A percentile compares a stretch with the other conserved stretches of the same genome.
Evolutionary conservation across 768 basidiomycete species (phyloP).

Genomic region (Coprinopsis marcescibilis): DNA sequence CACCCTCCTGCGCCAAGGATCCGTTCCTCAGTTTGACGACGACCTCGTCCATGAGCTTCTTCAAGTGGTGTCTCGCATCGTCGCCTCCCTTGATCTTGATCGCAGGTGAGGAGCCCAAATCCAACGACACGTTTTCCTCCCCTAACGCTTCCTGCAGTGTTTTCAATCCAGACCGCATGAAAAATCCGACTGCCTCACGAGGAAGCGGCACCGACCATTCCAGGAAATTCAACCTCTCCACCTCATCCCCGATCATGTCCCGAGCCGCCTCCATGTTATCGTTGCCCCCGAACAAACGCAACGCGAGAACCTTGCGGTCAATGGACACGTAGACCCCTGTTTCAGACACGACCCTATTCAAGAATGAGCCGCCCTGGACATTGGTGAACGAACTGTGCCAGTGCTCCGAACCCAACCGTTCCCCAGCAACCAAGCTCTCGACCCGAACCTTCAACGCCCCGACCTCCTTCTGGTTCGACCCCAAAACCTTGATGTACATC

Average conservation of each 20-base stretch:
- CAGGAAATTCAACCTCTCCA: slow-evolving; percentile 39
- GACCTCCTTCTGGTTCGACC: slow-evolving; percentile 46
- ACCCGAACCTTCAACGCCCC: slow-evolving; percentile 57
- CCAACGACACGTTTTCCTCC: slow-evolving; percentile 47
- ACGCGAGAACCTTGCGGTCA: slow-evolving; percentile 38
- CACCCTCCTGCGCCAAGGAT: neutral
- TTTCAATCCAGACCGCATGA: slow-evolving; percentile 46
- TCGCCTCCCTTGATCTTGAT: slow-evolving; percentile 54
- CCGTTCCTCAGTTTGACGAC: neutral
- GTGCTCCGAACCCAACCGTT: slow-evolving; percentile 34
- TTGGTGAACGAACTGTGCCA: slow-evolving; percentile 45
- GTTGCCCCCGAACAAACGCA: slow-evolving; percentile 43
- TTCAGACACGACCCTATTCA: slow-evolving; percentile 26
- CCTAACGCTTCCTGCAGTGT: slow-evolving; percentile 49
- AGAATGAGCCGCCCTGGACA: slow-evolving; percentile 26
- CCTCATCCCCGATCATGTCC: slow-evolving; percentile 38
- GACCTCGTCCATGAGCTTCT: slow-evolving; percentile 33
- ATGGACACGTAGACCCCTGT: slow-evolving; percentile 38
- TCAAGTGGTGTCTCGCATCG: slow-evolving; percentile 45
- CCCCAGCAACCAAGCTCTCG: slow-evolving; percentile 48
- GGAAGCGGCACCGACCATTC: slow-evolving; percentile 37
- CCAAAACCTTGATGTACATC: slow-evolving; percentile 40
- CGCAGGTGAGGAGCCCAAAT: slow-evolving; percentile 28
- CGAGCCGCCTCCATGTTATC: slow-evolving; percentile 36
- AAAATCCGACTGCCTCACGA: slow-evolving; percentile 38